Evolutionary conservation across 352 stramenopile genomes (phyloP), one percentile per base, ranked within the genome.

Genomic region (Phytophthora foliorum): DNA sequence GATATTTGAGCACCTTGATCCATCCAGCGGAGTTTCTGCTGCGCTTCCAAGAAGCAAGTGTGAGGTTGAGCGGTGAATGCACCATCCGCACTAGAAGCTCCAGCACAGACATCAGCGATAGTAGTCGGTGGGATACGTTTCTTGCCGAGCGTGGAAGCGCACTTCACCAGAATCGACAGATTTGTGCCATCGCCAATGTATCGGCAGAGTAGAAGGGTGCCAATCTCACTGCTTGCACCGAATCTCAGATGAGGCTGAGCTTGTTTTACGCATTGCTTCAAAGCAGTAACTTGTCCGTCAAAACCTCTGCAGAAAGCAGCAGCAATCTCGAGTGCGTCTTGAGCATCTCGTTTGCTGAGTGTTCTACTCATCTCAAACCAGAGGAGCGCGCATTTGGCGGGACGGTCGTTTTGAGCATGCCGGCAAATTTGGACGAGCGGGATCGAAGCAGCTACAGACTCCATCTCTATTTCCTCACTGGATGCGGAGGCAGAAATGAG

Each of bases 21-120:
- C 73, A 93, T 88, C 82, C 82, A 90, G 0, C 74, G 59, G 0
- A 90, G 78, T 29, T 78, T 73, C 11, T 77, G 74, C 17, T 75
- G 67, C 0, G 79, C 78, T 49, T 77, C 71, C 9, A 88, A 39
- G 19, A 86, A 78, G 27, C 82, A 93, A 7, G 25, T 46, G 29
- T 88, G 72, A 0, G 82, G 78, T 9, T 53, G 64, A 13, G 54
- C 60, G 3, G 44, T 48, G n/a, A 48, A 25, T n/a, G 42, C 21
- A 8, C 8, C 39, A 4, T 21, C 1, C 38, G 21, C n/a, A 8
- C n/a, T 25, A 2, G 46, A 53, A 1, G 57, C 61, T 17, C 25
- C 57, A 13, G 72, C 72, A 49, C 85, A 93, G 9, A 82, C 55
- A 21, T 66, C 58, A 6, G 65, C 62, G 19, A 84, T 69, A 42